A percentile compares a stretch with the other conserved stretches of the same genome.
Evolutionary conservation across 1,284 basidiomycete genomes (phyloP).

Genomic region (Termitomyces sp.): DNA sequence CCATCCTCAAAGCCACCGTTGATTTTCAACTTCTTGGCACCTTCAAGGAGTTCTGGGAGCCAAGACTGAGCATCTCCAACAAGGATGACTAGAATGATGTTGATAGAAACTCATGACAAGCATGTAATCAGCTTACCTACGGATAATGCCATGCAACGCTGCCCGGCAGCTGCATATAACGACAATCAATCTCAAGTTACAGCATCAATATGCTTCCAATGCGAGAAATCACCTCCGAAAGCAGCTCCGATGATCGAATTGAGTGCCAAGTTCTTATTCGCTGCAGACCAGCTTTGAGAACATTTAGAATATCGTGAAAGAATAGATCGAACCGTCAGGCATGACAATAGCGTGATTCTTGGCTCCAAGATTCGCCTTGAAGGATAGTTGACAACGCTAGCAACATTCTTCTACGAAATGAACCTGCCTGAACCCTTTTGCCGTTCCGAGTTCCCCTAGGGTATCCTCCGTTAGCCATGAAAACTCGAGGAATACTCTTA

Average conservation of each 20-base stretch:
- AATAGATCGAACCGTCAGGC: conserved; percentile 71
- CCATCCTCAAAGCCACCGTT: conserved; percentile 87
- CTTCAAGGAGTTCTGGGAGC: conserved; percentile 85
- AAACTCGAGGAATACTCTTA: background rate
- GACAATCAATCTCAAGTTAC: background rate
- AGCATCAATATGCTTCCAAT: conserved; percentile 26
- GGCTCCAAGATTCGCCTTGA: conserved; percentile 85
- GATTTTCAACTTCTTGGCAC: conserved; percentile 79
- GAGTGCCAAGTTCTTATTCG: conserved; percentile 90
- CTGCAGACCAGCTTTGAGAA: conserved; percentile 35
- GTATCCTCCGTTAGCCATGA: conserved; percentile 12
- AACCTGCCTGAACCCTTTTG: conserved; percentile 80
- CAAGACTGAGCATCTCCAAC: conserved; percentile 82
- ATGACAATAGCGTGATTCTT: conserved; percentile 96
- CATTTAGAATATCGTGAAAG: background rate
- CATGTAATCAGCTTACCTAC: conserved; percentile 49
- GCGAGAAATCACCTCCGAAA: conserved; percentile 67
- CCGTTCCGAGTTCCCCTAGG: conserved; percentile 76
- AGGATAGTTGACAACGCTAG: conserved; percentile 1
- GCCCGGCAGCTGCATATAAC: conserved; percentile 75
- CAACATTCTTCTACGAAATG: background rate
- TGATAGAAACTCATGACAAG: conserved; percentile 1
- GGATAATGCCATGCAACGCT: conserved; percentile 94
- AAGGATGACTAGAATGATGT: conserved; percentile 52
- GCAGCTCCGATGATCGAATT: conserved; percentile 95